Evolutionary conservation across 495 filamentous ascomycete species (phyloP).

Genomic region (Aspergillus ostianus): DNA sequence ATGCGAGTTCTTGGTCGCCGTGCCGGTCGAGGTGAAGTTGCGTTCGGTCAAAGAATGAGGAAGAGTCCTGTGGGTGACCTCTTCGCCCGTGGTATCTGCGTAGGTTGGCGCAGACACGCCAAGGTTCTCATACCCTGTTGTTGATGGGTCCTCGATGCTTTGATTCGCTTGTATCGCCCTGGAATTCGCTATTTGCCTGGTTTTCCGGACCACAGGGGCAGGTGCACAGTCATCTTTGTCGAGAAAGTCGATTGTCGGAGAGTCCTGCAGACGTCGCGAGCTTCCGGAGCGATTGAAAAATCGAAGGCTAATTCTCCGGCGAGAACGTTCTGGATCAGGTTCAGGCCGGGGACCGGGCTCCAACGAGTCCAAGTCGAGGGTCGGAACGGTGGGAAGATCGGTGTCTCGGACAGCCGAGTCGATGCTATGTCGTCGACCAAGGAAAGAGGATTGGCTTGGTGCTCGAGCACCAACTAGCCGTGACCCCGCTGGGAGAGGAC

Average conservation of each 20-base stretch:
- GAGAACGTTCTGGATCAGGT: conserved; percentile 27
- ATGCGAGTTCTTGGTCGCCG: conserved; percentile 25
- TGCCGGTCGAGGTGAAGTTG: conserved; percentile 19
- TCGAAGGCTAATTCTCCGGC: conserved; percentile 37
- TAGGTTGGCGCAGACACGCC: conserved; percentile 14
- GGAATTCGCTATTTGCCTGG: conserved; percentile 2
- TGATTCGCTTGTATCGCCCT: conserved; percentile 13
- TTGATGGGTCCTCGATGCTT: conserved; percentile 18
- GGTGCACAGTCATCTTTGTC: conserved; percentile 37
- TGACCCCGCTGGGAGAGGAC: conserved; percentile 15
- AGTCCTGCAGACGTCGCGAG: conserved; percentile 27
- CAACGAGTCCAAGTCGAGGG: conserved; percentile 29
- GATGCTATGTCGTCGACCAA: conserved; percentile 30
- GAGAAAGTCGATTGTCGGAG: conserved; percentile 25
- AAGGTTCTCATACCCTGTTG: conserved; percentile 13
- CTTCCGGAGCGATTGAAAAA: conserved; percentile 35
- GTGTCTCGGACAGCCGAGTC: conserved; percentile 27
- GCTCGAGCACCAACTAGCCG: conserved; percentile 19
- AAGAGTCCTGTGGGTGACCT: conserved; percentile 11
- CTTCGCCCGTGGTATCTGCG: conserved; percentile 9
- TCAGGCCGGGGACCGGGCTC: conserved; percentile 18
- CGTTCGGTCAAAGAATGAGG: conserved; percentile 35
- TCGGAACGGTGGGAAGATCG: conserved; percentile 31
- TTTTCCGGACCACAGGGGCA: conserved; percentile 38
- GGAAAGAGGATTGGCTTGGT: conserved; percentile 27